Base-by-base conservation (phyloP, 441 rosid genomes). In the Pelargonium australe region DNA sequence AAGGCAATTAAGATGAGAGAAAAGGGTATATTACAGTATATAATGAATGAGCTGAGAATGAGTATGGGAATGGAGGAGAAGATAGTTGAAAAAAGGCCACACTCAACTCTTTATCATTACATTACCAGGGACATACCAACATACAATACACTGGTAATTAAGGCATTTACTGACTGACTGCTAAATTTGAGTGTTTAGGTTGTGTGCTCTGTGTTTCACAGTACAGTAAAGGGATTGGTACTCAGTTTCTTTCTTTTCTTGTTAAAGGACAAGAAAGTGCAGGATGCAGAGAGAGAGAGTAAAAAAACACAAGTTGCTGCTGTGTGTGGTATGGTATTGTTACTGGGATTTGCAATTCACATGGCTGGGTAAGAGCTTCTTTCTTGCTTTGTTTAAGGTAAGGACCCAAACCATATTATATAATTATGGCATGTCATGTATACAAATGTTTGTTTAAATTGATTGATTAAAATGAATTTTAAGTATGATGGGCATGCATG, bases 61-160 rank as follows among this genome's bases (percentile, higher is more conserved):
- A 37, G 8, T 5, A 37, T 37, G 41, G 41, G 41, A 37, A 37
- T 37, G 41, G 41, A 37, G 62, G 62, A 17, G 69, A 75, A 20
- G 73, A 80, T 55, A 7, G 82, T 80, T 83, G 75, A 68, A 68
- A 68, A 17, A 61, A 37, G 68, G 63, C 69, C 70, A 72, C 13
- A 73, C 61, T 68, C 51, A 53, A 55, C 41, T 37, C 41, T 0
- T 5, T 5, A 19, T 19, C 53, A 47, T 55, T 14, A 14, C 61
- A 55, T 55, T n/a, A 14, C 61, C 23, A 66, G 41, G 41, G 60
- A 70, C 44, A 19, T 64, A 37, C 41, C 41, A 5, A 6, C 41
- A 37, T 37, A 37, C 41, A 37, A 7, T 14, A 55, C 61, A 16
- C 61, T 55, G 61, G 13, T 55, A 7, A 55, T 6, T 14, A 14